These are phyloP conservation scores for Fusarium azukiicola DNA, from an alignment of 2,329 filamentous ascomycete species.

Conservation along the genomic window DNA sequence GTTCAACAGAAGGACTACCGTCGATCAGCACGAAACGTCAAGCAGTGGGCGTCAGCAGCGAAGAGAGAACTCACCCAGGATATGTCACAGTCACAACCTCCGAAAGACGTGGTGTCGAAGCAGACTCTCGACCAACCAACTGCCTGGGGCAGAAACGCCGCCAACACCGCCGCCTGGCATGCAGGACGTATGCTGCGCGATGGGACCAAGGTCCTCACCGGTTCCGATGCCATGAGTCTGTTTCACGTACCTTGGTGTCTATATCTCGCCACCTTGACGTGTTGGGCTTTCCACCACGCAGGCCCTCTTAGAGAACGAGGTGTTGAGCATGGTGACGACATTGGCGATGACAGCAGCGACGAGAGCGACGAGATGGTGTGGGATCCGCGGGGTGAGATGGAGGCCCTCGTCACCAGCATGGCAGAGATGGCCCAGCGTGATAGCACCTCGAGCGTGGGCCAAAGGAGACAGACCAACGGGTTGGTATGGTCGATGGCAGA, in stretches of 20 bases:
- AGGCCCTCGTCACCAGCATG: slow-evolving; percentile 64
- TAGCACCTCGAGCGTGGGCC: slow-evolving; percentile 59
- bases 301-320: not conserved
- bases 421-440: slow-evolving; percentile 49
- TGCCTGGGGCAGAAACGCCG: slow-evolving; percentile 43
- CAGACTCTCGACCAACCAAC: not conserved
- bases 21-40: slow-evolving; percentile 72
- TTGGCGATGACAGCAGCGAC: slow-evolving; percentile 45
- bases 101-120: slow-evolving; percentile 6
- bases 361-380: slow-evolving; percentile 72
- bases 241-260: slow-evolving; percentile 83
- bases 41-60: slow-evolving; percentile 67
- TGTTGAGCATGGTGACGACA: not conserved
- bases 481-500: slow-evolving; percentile 77
- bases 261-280: slow-evolving; percentile 78
- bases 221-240: slow-evolving; percentile 73
- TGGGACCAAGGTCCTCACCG: slow-evolving; percentile 70
- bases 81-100: not conserved
- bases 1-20: slow-evolving; percentile 73
- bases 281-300: slow-evolving; percentile 78
- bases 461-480: slow-evolving; percentile 72
- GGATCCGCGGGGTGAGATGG: slow-evolving; percentile 73
- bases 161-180: slow-evolving; percentile 73
- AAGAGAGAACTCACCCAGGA: slow-evolving; percentile 5
- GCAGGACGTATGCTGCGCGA: slow-evolving; percentile 74